Base-by-base conservation (phyloP, 1,139 yeast genomes). In the Scheffersomyces quercinus region DNA sequence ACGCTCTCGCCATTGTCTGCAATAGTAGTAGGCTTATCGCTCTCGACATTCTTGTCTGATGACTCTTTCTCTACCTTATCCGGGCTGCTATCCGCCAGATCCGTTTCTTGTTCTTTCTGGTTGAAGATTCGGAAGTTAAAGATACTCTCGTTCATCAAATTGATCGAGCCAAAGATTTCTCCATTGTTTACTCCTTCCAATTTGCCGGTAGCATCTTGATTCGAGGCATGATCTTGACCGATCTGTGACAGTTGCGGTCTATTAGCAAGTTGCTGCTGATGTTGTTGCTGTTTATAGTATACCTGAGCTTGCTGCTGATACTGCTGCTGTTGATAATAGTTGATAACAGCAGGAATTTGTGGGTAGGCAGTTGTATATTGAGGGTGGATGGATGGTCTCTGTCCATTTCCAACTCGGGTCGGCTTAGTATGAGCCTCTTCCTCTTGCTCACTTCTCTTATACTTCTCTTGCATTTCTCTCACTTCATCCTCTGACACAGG, bases 91-190 rank as follows among this genome's bases (percentile, higher is more conserved):
- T 47, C 52, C 2, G 42, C 49, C 26, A 20, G 26, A 11, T 45
- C 51, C 7, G 40, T 43, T 13, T 39, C 45, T 16, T 38, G 44
- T 7, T 50, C 58, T n/a, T 50, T 49, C 26, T 48, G 47, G 35
- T 60, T 62, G 50, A 69, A 73, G 10, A 73, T 73, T 48, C 62
- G 63, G 51, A 74, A 74, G 48, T 71, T 73, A 54, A 70, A 73
- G 11, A 70, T 64, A 39, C 68, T 64, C 49, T 72, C 73, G 48
- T 72, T 71, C 75, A 71, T 73, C 47, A 74, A 63, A 42, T 65
- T 70, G 20, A 74, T 70, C 20, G 73, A 62, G 4, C 79, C 79
- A 47, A 68, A 64, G 4, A 72, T 68, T 39, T 68, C 77, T 4
- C 67, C 67, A 37, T 56, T 61, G 34, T 32, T 46, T 26, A 38